These are phyloP conservation scores for Leccinum arenicola DNA, from an alignment of 768 basidiomycete species.

Conservation along the genomic window DNA sequence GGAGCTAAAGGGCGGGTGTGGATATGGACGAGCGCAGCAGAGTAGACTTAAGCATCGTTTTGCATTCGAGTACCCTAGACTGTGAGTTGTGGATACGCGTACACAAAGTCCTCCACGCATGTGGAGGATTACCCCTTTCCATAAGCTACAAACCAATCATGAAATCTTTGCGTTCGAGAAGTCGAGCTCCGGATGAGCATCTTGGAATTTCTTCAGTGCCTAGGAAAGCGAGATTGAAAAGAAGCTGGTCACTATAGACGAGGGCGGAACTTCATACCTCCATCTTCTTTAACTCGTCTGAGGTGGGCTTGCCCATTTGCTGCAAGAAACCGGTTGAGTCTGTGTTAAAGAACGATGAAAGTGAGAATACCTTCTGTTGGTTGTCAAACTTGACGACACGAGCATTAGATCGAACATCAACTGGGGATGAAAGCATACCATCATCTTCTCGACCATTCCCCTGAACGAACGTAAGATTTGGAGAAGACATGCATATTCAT, in stretches of 20 bases:
- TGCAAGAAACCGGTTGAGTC: slow-evolving; percentile 28
- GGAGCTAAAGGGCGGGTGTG: slow-evolving; percentile 21
- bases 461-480: slow-evolving; percentile 38
- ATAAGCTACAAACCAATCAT: slow-evolving; percentile 29
- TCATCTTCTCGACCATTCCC: slow-evolving; percentile 99
- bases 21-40: slow-evolving; percentile 24
- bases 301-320: slow-evolving; percentile 96
- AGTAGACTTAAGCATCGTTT: slow-evolving; percentile 8
- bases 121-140: background rate
- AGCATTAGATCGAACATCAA: slow-evolving; percentile 8
- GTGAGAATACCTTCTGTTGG: slow-evolving; percentile 38
- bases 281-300: slow-evolving; percentile 90
- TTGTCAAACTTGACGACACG: slow-evolving; percentile 39
- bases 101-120: background rate
- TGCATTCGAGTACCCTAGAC: background rate
- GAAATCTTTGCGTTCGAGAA: slow-evolving; percentile 91
- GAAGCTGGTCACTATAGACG: background rate
- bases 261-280: slow-evolving; percentile 50
- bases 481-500: slow-evolving; percentile 1
- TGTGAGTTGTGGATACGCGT: background rate
- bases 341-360: background rate
- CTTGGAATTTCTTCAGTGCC: slow-evolving; percentile 88
- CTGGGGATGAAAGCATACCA: slow-evolving; percentile 68
- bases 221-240: slow-evolving; percentile 27
- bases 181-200: slow-evolving; percentile 88